Evolutionary conservation across 345 rosid genomes (phyloP).

Genomic region (Noccaea caerulescens): DNA sequence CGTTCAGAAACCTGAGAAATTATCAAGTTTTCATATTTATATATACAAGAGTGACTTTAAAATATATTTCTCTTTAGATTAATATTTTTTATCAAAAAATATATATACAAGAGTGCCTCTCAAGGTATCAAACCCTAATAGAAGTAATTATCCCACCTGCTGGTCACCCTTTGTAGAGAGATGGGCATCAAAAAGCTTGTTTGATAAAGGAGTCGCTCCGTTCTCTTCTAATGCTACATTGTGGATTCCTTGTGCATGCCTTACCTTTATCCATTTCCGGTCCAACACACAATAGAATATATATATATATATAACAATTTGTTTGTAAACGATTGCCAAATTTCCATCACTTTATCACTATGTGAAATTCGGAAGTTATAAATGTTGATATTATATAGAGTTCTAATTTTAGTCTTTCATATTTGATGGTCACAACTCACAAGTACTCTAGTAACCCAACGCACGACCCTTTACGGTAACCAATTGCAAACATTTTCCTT

Average conservation of each 20-base stretch:
- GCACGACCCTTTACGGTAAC: background rate
- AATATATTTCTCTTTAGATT: too few species aligned
- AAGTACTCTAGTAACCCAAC: background rate
- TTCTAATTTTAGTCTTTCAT: background rate
- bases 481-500: background rate
- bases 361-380: background rate
- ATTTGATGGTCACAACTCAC: background rate
- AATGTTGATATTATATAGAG: background rate
- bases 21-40: conserved; percentile 11
- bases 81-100: background rate
- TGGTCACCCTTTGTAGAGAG: conserved; percentile 62
- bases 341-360: background rate
- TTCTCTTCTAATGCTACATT: conserved; percentile 54
- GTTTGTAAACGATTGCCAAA: background rate
- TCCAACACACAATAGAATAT: conserved; percentile 6
- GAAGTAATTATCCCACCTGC: conserved; percentile 47
- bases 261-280: conserved; percentile 49
- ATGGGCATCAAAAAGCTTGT: conserved; percentile 57
- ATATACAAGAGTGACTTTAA: too few species aligned
- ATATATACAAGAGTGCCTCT: conserved; percentile 26
- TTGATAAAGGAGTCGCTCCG: conserved; percentile 39
- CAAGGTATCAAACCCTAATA: conserved; percentile 18
- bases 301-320: background rate
- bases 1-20: conserved; percentile 28
- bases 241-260: conserved; percentile 78